Conservation (phyloP, 768 basidiomycete genomes). For the Tulasnella sp. region DNA sequence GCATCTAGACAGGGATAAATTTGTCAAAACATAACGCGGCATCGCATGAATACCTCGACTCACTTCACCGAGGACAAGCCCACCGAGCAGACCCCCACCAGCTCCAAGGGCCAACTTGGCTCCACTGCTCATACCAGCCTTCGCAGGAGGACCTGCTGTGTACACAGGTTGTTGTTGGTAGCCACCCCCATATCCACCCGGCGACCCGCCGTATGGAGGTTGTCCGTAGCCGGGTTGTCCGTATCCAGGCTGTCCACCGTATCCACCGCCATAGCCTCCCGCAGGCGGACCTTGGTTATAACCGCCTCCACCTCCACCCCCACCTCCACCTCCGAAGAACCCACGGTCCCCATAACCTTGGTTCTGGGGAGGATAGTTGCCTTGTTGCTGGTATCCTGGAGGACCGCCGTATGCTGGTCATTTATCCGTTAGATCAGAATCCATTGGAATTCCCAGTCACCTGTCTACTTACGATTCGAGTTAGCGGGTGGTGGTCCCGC, state of each 20-base stretch:
- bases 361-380: background rate
- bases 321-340: background rate
- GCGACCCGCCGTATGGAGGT: background rate
- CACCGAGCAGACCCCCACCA: background rate
- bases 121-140: background rate
- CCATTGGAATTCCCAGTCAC: background rate
- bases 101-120: background rate
- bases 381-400: background rate
- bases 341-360: background rate
- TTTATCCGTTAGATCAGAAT: background rate
- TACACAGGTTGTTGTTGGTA: conserved; percentile 3
- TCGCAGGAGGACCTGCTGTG: background rate
- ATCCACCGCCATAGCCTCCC: background rate
- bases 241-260: conserved; percentile 1
- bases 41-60: background rate
- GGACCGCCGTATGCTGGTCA: background rate
- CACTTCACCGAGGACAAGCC: background rate
- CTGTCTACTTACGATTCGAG: background rate
- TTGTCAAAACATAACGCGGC: no score
- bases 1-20: no score
- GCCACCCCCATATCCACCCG: background rate
- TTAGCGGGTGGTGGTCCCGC: conserved; percentile 9
- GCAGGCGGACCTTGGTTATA: background rate
- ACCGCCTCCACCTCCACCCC: background rate
- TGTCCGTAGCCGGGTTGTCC: background rate